Percentiles rank a stretch among this genome's conserved stretches.
These are phyloP conservation scores for Lepidium africanum DNA, from an alignment of 345 rosid species.

Conservation along the genomic window DNA sequence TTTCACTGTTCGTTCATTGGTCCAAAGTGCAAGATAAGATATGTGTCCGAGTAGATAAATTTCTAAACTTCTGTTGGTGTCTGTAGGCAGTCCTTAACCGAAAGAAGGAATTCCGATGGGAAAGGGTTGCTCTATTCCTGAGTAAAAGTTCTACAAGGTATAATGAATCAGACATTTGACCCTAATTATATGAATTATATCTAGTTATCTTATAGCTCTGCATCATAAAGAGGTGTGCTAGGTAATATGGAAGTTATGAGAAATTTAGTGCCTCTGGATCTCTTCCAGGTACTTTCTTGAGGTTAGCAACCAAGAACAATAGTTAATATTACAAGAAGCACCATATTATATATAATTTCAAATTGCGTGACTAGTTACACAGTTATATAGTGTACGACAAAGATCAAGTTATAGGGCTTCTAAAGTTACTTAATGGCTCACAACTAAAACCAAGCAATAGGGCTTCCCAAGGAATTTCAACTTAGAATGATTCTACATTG, in stretches of 20 bases:
- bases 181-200: background rate
- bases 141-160: slow-evolving; percentile 64
- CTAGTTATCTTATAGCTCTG: background rate
- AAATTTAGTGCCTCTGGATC: background rate
- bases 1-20: background rate
- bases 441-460: background rate
- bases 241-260: background rate
- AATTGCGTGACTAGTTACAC: background rate
- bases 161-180: background rate
- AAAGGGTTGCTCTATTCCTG: slow-evolving; percentile 66
- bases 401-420: background rate
- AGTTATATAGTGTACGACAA: background rate
- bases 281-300: background rate
- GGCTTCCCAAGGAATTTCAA: background rate
- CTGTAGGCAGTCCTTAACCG: slow-evolving; percentile 66
- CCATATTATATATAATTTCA: background rate
- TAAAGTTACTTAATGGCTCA: background rate
- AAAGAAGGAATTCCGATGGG: slow-evolving; percentile 86
- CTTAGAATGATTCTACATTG: background rate
- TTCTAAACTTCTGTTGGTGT: slow-evolving; percentile 6
- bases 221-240: background rate
- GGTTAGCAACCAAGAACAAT: background rate
- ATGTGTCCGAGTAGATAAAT: background rate
- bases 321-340: background rate
- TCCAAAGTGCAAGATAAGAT: background rate